Evolutionary conservation across 352 stramenopile species (phyloP).

Genomic region (Blastocystis sp.): DNA sequence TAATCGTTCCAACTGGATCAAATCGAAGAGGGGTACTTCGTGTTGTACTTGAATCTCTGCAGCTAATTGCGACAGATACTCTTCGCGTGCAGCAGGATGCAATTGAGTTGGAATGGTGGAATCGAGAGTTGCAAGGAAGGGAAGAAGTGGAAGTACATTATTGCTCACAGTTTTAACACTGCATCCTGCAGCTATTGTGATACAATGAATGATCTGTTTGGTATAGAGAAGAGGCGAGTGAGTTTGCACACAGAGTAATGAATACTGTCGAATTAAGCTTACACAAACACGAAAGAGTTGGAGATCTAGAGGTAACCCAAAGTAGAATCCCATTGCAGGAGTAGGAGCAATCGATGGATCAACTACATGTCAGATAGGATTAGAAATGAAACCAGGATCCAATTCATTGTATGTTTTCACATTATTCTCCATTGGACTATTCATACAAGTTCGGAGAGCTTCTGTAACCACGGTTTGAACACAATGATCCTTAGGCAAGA

Average conservation of each 20-base stretch:
- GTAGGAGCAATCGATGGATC: neutral
- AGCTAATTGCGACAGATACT: neutral
- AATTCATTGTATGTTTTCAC: neutral
- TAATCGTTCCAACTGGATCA: neutral
- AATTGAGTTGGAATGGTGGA: neutral
- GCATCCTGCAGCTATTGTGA: neutral
- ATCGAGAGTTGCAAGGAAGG: neutral
- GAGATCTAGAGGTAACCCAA: neutral
- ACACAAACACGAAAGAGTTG: neutral
- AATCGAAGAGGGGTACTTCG: neutral
- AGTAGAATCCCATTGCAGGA: neutral
- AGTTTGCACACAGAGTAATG: neutral
- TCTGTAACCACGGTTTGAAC: neutral
- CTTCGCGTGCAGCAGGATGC: neutral
- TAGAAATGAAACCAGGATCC: neutral
- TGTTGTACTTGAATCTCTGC: neutral
- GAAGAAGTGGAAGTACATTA: neutral
- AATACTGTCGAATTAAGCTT: neutral
- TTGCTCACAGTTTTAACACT: neutral
- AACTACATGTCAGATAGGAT: neutral
- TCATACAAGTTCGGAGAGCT: neutral
- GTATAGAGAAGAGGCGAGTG: neutral
- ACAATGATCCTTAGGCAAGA: neutral
- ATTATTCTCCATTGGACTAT: neutral
- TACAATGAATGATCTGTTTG: neutral